phyloP scores from a whole-genome alignment of 768 basidiomycete genomes.

The Chalciporus chontae region DNA sequence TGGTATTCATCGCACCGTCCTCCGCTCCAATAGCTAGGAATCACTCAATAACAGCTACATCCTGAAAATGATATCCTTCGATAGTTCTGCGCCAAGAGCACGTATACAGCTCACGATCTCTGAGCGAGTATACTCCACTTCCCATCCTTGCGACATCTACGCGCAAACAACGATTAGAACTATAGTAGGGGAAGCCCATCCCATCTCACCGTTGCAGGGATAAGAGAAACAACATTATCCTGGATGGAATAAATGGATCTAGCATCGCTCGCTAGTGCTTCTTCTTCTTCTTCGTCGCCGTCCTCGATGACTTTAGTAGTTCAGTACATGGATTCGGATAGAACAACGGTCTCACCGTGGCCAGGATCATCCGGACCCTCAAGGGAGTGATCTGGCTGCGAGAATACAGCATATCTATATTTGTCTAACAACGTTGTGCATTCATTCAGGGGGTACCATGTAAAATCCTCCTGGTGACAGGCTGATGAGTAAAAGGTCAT shows the following conservation, averaged over 20 bases:
- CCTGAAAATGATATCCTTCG: constrained; percentile 39
- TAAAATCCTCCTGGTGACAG: constrained; percentile 67
- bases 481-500: not conserved
- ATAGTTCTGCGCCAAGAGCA: constrained; percentile 42
- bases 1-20: too few species aligned
- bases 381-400: constrained; percentile 55
- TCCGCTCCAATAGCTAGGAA: not conserved
- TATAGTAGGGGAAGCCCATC: not conserved
- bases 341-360: constrained; percentile 19
- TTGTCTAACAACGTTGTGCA: constrained; percentile 63
- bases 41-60: constrained; percentile 7
- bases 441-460: constrained; percentile 65
- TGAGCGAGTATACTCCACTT: constrained; percentile 25
- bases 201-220: constrained; percentile 25
- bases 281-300: constrained; percentile 18
- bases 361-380: constrained; percentile 28
- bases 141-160: constrained; percentile 28
- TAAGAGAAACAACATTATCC: constrained; percentile 17
- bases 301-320: constrained; percentile 14
- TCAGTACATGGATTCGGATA: constrained; percentile 1
- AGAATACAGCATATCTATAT: constrained; percentile 68
- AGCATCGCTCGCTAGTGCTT: constrained; percentile 17
- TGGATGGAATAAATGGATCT: constrained; percentile 26
- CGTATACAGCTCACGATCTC: constrained; percentile 42
- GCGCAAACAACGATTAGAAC: constrained; percentile 4